phyloP scores from a whole-genome alignment of 306 rosid species.

The Rosa persica region DNA sequence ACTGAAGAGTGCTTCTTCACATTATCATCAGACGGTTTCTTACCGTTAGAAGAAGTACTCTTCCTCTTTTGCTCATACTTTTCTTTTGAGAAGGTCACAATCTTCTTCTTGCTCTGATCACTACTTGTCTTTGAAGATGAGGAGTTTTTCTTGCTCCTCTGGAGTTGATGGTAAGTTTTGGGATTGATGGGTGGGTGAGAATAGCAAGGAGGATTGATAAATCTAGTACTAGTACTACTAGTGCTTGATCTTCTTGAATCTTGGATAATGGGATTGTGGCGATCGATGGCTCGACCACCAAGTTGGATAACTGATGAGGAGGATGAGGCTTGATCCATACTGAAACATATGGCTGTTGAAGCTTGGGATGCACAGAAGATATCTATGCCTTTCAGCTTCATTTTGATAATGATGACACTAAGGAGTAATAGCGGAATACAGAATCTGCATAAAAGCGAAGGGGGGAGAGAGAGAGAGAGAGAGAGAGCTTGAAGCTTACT shows the following conservation, averaged over 20 bases:
- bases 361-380: slow-evolving; percentile 82
- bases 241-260: slow-evolving; percentile 44
- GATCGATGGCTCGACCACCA: slow-evolving; percentile 81
- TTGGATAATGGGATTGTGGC: slow-evolving; percentile 86
- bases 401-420: slow-evolving; percentile 12
- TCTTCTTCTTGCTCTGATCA: slow-evolving; percentile 26
- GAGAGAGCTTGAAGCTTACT: slow-evolving; percentile 30
- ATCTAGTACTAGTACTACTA: slow-evolving; percentile 7
- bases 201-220: slow-evolving; percentile 37
- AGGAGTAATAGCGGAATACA: slow-evolving; percentile 34
- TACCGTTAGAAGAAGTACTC: slow-evolving; percentile 7
- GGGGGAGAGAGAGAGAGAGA: slow-evolving; percentile 29
- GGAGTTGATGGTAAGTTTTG: slow-evolving; percentile 37
- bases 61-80: slow-evolving; percentile 32
- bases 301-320: slow-evolving; percentile 63
- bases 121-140: slow-evolving; percentile 8
- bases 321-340: slow-evolving; percentile 74
- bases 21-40: slow-evolving; percentile 3
- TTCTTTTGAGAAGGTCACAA: slow-evolving; percentile 33
- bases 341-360: slow-evolving; percentile 74
- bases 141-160: slow-evolving; percentile 30
- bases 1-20: slow-evolving; percentile 28
- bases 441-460: slow-evolving; percentile 37
- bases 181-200: slow-evolving; percentile 46
- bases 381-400: slow-evolving; percentile 63